Evolutionary conservation across 2,329 filamentous ascomycete genomes (phyloP), one percentile per base, ranked within the genome.

Genomic region (Bipolaris oryzae): DNA sequence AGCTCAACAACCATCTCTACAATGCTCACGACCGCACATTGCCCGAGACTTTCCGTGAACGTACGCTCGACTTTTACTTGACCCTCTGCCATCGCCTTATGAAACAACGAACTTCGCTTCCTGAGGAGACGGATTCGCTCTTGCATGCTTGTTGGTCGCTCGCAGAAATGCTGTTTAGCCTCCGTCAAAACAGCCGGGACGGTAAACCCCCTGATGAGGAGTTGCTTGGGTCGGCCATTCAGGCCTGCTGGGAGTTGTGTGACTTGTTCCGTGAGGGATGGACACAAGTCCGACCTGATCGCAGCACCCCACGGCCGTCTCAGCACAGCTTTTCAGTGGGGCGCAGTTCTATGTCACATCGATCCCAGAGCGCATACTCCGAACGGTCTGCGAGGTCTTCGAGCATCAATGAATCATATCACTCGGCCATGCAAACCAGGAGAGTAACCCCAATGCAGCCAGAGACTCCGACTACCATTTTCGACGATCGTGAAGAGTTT

Each of bases 61-160:
- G 93, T 56, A 97, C 94, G 0, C 77, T 98, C 54, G 94, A 97
- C 69, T 97, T 97, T 68, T 97, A 97, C 70, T 89, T 96, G 64
- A 96, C 94, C 0, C 77, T 98, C 2, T 97, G 94, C 70, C 94
- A 97, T 75, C 87, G 94, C 37, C 79, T 97, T n/a, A 97, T 97
- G 92, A 97, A 96, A 75, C 92, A 96, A 75, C 86, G 91, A 55
- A 89, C 86, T 50, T 89, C 91, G 25, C 76, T 93, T 2, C 88
- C 87, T 0, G 88, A 90, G 60, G 91, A 96, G 69, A 94, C 91
- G 0, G 92, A 96, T 73, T 88, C 90, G 6, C 82, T 97, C 3
- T 82, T 97, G 3, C 85, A 89, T 53, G 91, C 92, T 20, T 96
- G 93, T 72, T 97, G 94, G 94, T 85, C 88, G 3, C 78, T 98